Evolutionary conservation across 805 yeast genomes (phyloP).

Genomic region (Schizosaccharomyces japonicus): DNA sequence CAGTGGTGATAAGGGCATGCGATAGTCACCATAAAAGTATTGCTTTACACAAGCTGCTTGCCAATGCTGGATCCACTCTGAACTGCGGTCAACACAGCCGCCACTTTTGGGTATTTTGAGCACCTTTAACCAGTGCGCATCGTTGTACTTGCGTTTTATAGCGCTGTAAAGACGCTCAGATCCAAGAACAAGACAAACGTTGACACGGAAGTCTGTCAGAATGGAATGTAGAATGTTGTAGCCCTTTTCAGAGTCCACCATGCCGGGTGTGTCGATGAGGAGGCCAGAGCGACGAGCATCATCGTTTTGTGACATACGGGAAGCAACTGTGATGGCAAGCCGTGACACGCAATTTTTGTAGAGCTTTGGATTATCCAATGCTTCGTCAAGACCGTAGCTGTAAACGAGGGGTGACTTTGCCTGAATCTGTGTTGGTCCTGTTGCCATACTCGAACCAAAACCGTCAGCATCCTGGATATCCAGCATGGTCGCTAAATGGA

Average conservation of each 20-base stretch:
- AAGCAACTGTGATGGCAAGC: conserved; percentile 25
- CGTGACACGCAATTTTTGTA: conserved; percentile 28
- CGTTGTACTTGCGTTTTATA: conserved; percentile 24
- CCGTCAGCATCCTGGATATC: conserved; percentile 35
- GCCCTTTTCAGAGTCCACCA: conserved; percentile 24
- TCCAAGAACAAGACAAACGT: conserved; percentile 45
- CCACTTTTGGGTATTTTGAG: conserved; percentile 47
- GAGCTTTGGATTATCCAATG: conserved; percentile 30
- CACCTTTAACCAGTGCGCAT: conserved; percentile 17
- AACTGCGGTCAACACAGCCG: conserved; percentile 58
- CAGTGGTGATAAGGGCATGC: conserved; percentile 55
- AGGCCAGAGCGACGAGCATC: conserved; percentile 22
- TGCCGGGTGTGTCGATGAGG: conserved; percentile 53
- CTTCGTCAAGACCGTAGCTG: conserved; percentile 45
- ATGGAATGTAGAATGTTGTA: conserved; percentile 27
- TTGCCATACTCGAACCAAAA: conserved; percentile 58
- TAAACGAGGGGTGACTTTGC: conserved; percentile 66
- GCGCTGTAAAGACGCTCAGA: conserved; percentile 47
- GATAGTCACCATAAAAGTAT: conserved; percentile 63
- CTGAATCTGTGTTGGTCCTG: conserved; percentile 40
- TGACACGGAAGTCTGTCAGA: conserved; percentile 28
- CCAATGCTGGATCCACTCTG: conserved; percentile 35
- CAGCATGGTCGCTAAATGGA: conserved; percentile 55
- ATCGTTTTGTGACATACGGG: conserved; percentile 28
- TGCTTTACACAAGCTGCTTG: conserved; percentile 65